A percentile compares a stretch with the other conserved stretches of the same genome.
These are phyloP conservation scores for Solanum clarkiae DNA, from an alignment of 257 asterid genomes.

Conservation along the genomic window DNA sequence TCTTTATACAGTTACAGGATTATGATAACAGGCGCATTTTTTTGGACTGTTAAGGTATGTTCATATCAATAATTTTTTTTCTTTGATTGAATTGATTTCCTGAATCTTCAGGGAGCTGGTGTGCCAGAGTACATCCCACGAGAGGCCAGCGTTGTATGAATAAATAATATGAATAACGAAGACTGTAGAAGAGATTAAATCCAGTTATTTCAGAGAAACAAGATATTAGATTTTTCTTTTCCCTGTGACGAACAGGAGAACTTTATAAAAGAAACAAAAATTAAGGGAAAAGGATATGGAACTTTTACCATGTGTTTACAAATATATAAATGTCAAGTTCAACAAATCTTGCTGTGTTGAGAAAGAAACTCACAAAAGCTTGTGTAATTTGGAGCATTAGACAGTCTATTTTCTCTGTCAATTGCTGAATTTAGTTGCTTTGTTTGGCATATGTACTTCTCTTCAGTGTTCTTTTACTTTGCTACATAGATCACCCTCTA, in stretches of 20 bases:
- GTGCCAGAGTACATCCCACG: too few species aligned
- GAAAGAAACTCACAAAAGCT: not conserved
- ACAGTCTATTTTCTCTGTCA: not conserved
- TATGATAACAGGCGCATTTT: too few species aligned
- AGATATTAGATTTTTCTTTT: not conserved
- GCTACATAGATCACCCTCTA: too few species aligned
- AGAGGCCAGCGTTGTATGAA: too few species aligned
- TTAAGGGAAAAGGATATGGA: not conserved
- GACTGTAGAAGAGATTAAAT: too few species aligned
- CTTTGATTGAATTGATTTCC: too few species aligned
- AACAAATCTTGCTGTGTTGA: not conserved
- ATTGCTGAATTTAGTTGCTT: not conserved
- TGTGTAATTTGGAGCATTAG: not conserved
- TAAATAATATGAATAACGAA: too few species aligned
- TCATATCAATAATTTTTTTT: too few species aligned
- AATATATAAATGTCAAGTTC: not conserved
- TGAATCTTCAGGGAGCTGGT: too few species aligned
- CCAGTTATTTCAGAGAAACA: too few species aligned
- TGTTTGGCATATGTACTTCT: not conserved
- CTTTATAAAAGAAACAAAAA: not conserved
- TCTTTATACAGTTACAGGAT: too few species aligned
- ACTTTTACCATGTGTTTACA: not conserved
- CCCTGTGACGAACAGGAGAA: not conserved
- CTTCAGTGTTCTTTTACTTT: not conserved
- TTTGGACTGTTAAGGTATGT: too few species aligned